Percentiles rank a stretch among this genome's conserved stretches.
Evolutionary conservation across 2,329 filamentous ascomycete species (phyloP).

Genomic region (Colletotrichum magnum): DNA sequence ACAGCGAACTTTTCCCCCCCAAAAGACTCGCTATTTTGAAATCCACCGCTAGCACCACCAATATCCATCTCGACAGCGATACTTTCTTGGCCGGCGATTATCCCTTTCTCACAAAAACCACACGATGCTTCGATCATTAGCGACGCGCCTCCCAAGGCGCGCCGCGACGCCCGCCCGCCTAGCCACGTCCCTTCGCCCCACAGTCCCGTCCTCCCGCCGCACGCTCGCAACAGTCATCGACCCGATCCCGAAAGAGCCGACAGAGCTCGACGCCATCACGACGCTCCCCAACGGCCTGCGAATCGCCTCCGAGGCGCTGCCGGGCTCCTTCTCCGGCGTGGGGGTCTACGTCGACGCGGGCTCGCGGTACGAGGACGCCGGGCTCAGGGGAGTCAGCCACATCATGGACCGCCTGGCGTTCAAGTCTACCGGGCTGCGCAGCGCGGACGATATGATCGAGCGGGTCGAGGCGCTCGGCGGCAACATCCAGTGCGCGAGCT

Average conservation of each 20-base stretch:
- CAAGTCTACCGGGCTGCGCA: conserved; percentile 83
- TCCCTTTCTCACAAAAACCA: neutral
- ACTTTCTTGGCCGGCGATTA: neutral
- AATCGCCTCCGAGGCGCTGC: conserved; percentile 93
- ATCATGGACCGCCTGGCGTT: conserved; percentile 97
- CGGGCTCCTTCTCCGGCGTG: conserved; percentile 93
- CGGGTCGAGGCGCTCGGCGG: conserved; percentile 89
- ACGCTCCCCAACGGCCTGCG: conserved; percentile 93
- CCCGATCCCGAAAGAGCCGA: conserved; percentile 71
- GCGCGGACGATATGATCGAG: conserved; percentile 89
- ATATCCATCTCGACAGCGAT: conserved; percentile 13
- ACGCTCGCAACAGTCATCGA: conserved; percentile 39
- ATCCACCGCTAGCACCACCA: conserved; percentile 17
- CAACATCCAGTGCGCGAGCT: conserved; percentile 97
- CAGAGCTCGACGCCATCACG: conserved; percentile 89
- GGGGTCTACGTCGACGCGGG: conserved; percentile 97
- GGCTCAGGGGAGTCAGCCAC: conserved; percentile 90
- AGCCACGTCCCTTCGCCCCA: conserved; percentile 17
- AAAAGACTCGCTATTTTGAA: conserved; percentile 15
- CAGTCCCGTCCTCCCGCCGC: conserved; percentile 14
- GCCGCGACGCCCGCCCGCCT: conserved; percentile 18
- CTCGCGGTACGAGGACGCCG: conserved; percentile 91
- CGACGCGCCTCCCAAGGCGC: conserved; percentile 40
- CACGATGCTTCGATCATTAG: conserved; percentile 41
- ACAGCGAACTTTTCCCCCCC: conserved; percentile 32